A percentile compares a stretch with the other conserved stretches of the same genome.
Evolutionary conservation across 1,139 yeast species (phyloP).

Genomic region (Pneumocystis wakefieldiae): DNA sequence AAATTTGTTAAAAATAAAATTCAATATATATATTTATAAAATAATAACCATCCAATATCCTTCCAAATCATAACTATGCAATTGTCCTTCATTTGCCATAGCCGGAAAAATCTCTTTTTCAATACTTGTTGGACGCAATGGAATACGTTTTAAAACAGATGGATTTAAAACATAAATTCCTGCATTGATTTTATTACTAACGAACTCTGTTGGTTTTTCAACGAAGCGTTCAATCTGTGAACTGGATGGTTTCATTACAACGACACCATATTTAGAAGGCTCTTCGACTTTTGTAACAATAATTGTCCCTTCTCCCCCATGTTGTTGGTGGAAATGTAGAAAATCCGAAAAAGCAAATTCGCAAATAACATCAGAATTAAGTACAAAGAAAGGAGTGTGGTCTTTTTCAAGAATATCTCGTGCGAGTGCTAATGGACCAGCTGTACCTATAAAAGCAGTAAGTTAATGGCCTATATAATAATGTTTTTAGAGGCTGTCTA

Average conservation of each 20-base stretch:
- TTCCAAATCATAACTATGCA: conserved; percentile 92
- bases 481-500: no score
- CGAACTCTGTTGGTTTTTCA: conserved; percentile 98
- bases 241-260: conserved; percentile 89
- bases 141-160: conserved; percentile 87
- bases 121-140: conserved; percentile 94
- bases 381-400: conserved; percentile 88
- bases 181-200: conserved; percentile 84
- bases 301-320: conserved; percentile 96
- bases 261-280: conserved; percentile 98
- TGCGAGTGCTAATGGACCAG: conserved; percentile 97
- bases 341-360: conserved; percentile 93
- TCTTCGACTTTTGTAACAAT: conserved; percentile 99
- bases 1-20: not conserved
- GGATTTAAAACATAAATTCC: conserved; percentile 96
- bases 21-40: not conserved
- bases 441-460: conserved; percentile 79
- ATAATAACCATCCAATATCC: conserved; percentile 85
- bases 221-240: conserved; percentile 95
- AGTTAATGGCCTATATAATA: not conserved
- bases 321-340: conserved; percentile 82
- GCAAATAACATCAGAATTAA: conserved; percentile 96
- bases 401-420: conserved; percentile 88
- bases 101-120: conserved; percentile 99
- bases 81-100: conserved; percentile 72